Conservation (phyloP, 202 grass and related monocot genomes). For the Saccharum hybrid region DNA sequence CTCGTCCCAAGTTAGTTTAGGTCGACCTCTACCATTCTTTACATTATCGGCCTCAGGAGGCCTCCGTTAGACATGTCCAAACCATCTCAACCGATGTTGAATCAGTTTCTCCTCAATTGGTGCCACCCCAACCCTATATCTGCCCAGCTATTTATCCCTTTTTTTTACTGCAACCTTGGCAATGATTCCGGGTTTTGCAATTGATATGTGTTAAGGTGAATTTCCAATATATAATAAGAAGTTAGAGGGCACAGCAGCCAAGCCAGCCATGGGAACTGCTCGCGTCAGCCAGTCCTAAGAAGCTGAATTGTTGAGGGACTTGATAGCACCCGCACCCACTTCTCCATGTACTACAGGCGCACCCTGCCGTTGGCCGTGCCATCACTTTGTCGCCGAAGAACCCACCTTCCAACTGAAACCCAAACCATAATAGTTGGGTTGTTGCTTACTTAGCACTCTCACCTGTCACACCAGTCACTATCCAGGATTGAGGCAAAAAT, state of each 20-base stretch:
- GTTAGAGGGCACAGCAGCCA: not conserved
- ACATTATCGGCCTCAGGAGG: too few species aligned
- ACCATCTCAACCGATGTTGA: too few species aligned
- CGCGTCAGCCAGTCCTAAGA: not conserved
- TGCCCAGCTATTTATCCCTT: not conserved
- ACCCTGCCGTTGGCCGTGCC: not conserved
- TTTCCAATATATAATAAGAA: not conserved
- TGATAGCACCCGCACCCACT: not conserved
- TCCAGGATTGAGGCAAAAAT: not conserved
- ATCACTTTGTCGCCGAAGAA: not conserved
- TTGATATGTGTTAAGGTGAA: not conserved
- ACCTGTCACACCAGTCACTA: not conserved
- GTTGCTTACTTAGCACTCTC: not conserved
- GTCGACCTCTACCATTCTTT: too few species aligned
- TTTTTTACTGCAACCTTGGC: not conserved
- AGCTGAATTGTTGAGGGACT: not conserved
- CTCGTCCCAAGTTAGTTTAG: too few species aligned
- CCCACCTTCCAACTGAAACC: conserved; percentile 2
- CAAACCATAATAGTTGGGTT: conserved; percentile 2
- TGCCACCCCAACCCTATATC: too few species aligned
- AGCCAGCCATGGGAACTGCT: not conserved
- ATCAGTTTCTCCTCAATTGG: too few species aligned
- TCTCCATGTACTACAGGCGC: not conserved
- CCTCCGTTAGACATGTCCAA: rapidly evolving
- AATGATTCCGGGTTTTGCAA: not conserved